Evolutionary conservation across 768 basidiomycete species (phyloP).

Genomic region (Hirschioporus abietinus): DNA sequence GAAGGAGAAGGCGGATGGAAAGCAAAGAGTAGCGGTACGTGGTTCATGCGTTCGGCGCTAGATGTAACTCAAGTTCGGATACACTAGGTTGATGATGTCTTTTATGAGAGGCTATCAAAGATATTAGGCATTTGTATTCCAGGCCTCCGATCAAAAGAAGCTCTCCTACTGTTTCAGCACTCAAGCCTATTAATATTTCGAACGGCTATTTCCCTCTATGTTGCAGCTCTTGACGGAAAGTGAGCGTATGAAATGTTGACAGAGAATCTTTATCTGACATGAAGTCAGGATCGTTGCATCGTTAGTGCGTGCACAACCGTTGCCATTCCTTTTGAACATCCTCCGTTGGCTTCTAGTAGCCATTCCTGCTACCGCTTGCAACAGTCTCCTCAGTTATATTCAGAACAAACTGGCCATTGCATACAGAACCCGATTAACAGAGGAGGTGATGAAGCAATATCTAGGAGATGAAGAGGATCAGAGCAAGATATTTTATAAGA

Average conservation of each 20-base stretch:
- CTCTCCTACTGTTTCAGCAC: constrained; percentile 81
- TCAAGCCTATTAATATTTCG: constrained; percentile 83
- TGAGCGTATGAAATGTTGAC: constrained; percentile 30
- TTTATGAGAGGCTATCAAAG: constrained; percentile 72
- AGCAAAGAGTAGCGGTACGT: constrained; percentile 64
- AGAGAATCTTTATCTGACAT: constrained; percentile 8
- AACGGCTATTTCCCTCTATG: constrained; percentile 90
- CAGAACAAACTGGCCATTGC: constrained; percentile 91
- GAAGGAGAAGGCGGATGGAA: constrained; percentile 27
- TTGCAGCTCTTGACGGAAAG: constrained; percentile 91
- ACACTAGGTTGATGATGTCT: constrained; percentile 79
- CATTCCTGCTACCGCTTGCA: constrained; percentile 89
- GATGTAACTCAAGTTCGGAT: neutral
- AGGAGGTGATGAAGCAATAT: constrained; percentile 78
- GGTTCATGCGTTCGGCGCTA: neutral
- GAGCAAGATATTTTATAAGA: constrained; percentile 90
- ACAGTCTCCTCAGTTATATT: constrained; percentile 88
- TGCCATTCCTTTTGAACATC: constrained; percentile 80
- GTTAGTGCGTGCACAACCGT: constrained; percentile 79
- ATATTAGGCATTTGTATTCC: constrained; percentile 90
- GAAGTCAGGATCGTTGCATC: constrained; percentile 82
- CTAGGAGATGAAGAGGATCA: constrained; percentile 68
- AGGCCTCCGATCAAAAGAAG: constrained; percentile 78
- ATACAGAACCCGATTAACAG: constrained; percentile 81
- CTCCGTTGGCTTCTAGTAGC: constrained; percentile 88